A percentile compares a stretch with the other conserved stretches of the same genome.
Conservation (phyloP, 2,329 filamentous ascomycete species). For the Xylaria sp. region DNA sequence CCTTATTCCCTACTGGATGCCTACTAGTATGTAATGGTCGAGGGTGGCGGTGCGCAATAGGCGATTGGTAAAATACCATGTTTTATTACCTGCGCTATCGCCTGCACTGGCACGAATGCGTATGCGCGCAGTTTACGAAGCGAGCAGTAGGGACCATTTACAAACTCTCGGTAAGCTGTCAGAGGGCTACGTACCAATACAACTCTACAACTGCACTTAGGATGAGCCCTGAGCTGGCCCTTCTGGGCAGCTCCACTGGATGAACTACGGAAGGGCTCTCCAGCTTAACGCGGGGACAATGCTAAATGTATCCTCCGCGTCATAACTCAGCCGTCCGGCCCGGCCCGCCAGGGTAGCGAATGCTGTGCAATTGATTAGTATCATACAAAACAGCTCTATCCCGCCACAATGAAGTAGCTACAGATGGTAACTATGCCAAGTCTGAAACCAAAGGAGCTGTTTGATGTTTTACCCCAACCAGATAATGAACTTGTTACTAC, state of each 20-base stretch:
- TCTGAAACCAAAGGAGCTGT: neutral
- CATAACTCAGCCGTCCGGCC: neutral
- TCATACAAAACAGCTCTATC: neutral
- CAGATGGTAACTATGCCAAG: neutral
- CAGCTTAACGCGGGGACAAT: neutral
- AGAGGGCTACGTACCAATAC: neutral
- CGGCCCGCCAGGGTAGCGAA: neutral
- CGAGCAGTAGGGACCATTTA: neutral
- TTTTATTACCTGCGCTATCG: neutral
- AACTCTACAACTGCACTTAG: neutral
- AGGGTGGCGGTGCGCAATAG: slow-evolving; percentile 15
- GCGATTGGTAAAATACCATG: slow-evolving; percentile 13
- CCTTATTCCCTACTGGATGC: neutral
- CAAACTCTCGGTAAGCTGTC: too few species aligned
- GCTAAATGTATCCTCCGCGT: neutral
- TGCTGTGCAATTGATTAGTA: neutral
- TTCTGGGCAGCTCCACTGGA: neutral
- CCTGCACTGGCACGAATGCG: neutral
- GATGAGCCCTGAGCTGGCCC: neutral
- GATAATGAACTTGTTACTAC: too few species aligned
- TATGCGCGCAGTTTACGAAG: neutral
- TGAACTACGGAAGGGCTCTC: neutral
- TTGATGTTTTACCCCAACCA: too few species aligned
- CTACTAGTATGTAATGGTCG: neutral
- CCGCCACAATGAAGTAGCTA: neutral